A percentile compares a stretch with the other conserved stretches of the same genome.
Evolutionary conservation across 2,329 filamentous ascomycete genomes (phyloP).

Genomic region (Ilyonectria sp.): DNA sequence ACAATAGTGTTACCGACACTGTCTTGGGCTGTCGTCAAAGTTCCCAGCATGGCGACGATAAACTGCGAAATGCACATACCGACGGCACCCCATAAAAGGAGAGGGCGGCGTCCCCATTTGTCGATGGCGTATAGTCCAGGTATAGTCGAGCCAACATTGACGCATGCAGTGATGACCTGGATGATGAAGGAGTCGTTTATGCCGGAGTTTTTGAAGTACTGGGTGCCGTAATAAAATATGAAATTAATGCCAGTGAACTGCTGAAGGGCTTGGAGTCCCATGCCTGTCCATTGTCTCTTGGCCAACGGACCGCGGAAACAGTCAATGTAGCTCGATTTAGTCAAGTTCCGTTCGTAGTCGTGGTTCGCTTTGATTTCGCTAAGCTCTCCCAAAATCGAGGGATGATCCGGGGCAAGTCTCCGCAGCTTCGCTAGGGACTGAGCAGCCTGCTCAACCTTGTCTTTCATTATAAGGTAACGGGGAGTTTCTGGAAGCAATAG

Average conservation of each 20-base stretch:
- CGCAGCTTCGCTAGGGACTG: slow-evolving; percentile 70
- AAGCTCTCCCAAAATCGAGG: slow-evolving; percentile 72
- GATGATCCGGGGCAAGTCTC: slow-evolving; percentile 70
- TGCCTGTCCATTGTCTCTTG: slow-evolving; percentile 76
- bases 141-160: slow-evolving; percentile 53
- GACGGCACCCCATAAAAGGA: slow-evolving; percentile 74
- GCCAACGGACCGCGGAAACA: slow-evolving; percentile 67
- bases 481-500: slow-evolving; percentile 80
- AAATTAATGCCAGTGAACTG: slow-evolving; percentile 47
- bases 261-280: slow-evolving; percentile 70
- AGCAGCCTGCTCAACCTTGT: slow-evolving; percentile 46
- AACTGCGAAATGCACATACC: slow-evolving; percentile 73
- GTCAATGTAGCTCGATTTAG: slow-evolving; percentile 63
- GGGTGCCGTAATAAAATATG: slow-evolving; percentile 60
- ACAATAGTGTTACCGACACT: slow-evolving; percentile 61
- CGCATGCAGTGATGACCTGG: slow-evolving; percentile 52
- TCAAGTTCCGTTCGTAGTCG: slow-evolving; percentile 71
- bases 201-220: slow-evolving; percentile 53
- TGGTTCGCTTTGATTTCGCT: slow-evolving; percentile 75
- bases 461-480: slow-evolving; percentile 76
- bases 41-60: slow-evolving; percentile 71
- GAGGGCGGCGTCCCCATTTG: slow-evolving; percentile 62
- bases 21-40: slow-evolving; percentile 66
- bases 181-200: slow-evolving; percentile 52
- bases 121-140: slow-evolving; percentile 53